Base-by-base conservation (phyloP, 371 early-diverging fungal genomes). In the Mortierella sp. region DNA sequence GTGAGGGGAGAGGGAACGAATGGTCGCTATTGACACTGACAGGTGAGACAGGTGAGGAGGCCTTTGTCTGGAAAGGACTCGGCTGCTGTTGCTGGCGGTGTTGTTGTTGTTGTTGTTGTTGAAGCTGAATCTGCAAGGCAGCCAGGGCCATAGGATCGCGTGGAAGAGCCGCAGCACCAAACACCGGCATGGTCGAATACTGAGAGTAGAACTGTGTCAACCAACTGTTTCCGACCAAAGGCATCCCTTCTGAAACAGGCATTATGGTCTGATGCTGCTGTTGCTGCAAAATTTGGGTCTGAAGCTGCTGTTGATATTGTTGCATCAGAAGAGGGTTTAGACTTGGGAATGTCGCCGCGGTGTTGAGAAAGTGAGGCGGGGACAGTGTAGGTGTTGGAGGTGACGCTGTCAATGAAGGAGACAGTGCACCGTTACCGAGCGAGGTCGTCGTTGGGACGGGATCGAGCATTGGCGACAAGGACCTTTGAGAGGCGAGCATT, bases 241-340 rank as follows among this genome's bases (percentile, higher is more conserved):
- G 52, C 15, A 64, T 12, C 3, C 50, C 48, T 49, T 67, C 63
- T 0, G 59, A 15, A 2, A 59, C 26, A 2, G 68, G 37, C 0
- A 62, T 27, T 9, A 47, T 23, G 3, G 58, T 26, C 4, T 28
- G 42, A 21, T 50, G 46, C 26, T 50, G 53, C 30, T 26, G 54
- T 32, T 6, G 66, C 27, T 19, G 61, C 60, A 2, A 51, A 24
- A 23, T 23, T 37, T 37, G 43, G 15, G 43, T 60, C 47, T 73
- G 73, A 21, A 73, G 39, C 14, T 67, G 73, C 21, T 73, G 73
- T 19, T 63, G 73, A 31, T 73, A 73, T 49, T 72, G 73, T n/a
- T 73, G 73, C 8, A 73, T 17, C 19, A 73, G 47, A 19, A 73
- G 32, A 11, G 73, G 56, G 47, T 53, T 67, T 46, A 73, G n/a